These are phyloP conservation scores for Aspergillus sp. DNA, from an alignment of 2,329 filamentous ascomycete species.

Conservation along the genomic window DNA sequence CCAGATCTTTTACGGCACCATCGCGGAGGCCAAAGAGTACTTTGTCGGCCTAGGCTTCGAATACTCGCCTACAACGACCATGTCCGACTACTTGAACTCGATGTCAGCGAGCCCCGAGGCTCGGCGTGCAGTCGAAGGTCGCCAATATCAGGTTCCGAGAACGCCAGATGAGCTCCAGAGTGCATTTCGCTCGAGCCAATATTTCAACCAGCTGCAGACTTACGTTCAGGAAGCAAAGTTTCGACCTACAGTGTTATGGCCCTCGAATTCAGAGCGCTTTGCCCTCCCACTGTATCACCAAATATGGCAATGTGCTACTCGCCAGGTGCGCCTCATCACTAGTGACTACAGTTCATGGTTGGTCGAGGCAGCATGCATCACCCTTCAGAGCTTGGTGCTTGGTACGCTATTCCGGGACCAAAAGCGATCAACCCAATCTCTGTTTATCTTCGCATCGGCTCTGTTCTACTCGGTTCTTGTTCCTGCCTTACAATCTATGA, in stretches of 20 bases:
- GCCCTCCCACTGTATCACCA: slow-evolving; percentile 1
- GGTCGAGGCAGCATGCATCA: slow-evolving; percentile 2
- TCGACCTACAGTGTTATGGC: background rate
- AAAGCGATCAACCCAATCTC: background rate
- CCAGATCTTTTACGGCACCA: slow-evolving; percentile 70
- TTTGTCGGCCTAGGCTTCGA: slow-evolving; percentile 61
- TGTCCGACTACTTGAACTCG: slow-evolving; percentile 73
- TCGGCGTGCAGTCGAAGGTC: background rate
- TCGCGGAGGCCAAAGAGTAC: slow-evolving; percentile 58
- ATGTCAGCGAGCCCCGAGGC: slow-evolving; percentile 11
- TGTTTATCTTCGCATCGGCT: slow-evolving; percentile 11
- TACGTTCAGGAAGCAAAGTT: background rate
- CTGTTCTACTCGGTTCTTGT: slow-evolving; percentile 16
- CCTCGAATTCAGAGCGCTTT: background rate
- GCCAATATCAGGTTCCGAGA: background rate
- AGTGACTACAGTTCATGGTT: slow-evolving; percentile 3
- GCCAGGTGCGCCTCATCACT: slow-evolving; percentile 4
- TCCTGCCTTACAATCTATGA: slow-evolving; percentile 9
- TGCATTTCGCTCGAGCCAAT: background rate
- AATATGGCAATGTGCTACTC: slow-evolving; percentile 1
- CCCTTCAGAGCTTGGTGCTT: slow-evolving; percentile 13
- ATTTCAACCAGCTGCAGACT: background rate
- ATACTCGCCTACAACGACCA: slow-evolving; percentile 70
- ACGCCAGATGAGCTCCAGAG: background rate
- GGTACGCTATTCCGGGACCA: slow-evolving; percentile 18